phyloP scores from a whole-genome alignment of 1,284 basidiomycete species.

The Butyriboletus appendiculatus region DNA sequence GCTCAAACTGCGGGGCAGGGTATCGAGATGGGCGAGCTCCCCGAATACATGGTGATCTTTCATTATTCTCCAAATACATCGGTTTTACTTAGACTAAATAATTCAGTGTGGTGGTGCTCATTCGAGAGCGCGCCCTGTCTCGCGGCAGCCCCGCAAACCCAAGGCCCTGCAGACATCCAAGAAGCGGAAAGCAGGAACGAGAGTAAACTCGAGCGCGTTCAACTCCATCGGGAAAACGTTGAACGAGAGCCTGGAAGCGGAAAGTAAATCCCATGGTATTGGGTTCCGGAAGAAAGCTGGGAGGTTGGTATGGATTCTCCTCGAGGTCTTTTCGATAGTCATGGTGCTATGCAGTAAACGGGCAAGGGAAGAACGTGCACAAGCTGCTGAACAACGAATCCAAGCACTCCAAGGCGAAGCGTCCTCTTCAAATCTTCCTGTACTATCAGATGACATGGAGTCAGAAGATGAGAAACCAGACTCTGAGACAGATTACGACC shows the following conservation, averaged over 20 bases:
- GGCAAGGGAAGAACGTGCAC: constrained; percentile 71
- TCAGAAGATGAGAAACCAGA: constrained; percentile 15
- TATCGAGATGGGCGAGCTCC: constrained; percentile 56
- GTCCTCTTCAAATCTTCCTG: constrained; percentile 5
- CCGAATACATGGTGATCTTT: constrained; percentile 66
- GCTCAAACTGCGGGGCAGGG: constrained; percentile 51
- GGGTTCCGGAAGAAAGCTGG: constrained; percentile 70
- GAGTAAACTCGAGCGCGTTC: constrained; percentile 64
- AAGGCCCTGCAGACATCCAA: constrained; percentile 63
- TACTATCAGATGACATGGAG: constrained; percentile 6
- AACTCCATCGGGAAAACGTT: constrained; percentile 55
- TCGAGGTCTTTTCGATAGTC: neutral
- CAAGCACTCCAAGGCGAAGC: constrained; percentile 39
- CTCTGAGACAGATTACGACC: constrained; percentile 26
- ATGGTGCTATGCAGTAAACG: constrained; percentile 55
- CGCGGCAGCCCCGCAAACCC: constrained; percentile 45
- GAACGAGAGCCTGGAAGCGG: constrained; percentile 44
- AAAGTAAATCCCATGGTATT: constrained; percentile 46
- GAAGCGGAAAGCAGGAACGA: constrained; percentile 66
- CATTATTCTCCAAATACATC: constrained; percentile 2
- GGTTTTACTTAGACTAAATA: constrained; percentile 4
- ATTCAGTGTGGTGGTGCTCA: constrained; percentile 80
- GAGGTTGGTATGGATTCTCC: constrained; percentile 47
- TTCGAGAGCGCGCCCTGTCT: constrained; percentile 52
- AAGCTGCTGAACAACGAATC: constrained; percentile 67